Evolutionary conservation across 805 yeast genomes (phyloP), one percentile per base, ranked within the genome.

Genomic region (Kodamaea laetipori): DNA sequence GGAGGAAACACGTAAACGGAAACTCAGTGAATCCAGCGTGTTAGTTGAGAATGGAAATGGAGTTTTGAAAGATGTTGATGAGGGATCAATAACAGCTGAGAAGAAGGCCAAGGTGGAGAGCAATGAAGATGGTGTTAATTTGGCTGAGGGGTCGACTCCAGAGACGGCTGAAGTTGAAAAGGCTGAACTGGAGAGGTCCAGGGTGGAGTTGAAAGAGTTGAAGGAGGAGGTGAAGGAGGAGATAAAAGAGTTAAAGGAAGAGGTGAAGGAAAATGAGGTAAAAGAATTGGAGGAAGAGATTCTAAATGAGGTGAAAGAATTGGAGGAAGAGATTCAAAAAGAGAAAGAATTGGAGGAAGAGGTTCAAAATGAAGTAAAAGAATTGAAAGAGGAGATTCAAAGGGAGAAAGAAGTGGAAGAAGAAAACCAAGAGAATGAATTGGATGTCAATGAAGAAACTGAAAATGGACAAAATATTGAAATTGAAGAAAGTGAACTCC

Each of bases 1-100:
- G 31, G 40, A 37, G 24, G 40, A 37, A 37, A 37, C 31, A 12
- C 40, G 40, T 26, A 37, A 37, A 33, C 25, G 40, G 33, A 26
- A 18, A 18, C 24, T 27, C n/a, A 23, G 24, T 23, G 33, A 37
- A 21, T 25, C 26, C 10, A 33, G 16, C 16, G 17, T 10, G 15
- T 17, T 17, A 15, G 19, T 15, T 30, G 34, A 13, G 7, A 19
- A 6, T 13, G 15, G 34, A 30, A 30, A 30, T 30, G 34, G 34
- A 2, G 34, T 12, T 13, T 15, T 30, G 18, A 13, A 30, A 11
- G 19, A 30, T 12, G 12, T 11, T 27, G 19, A 10, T 3, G 19
- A 15, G 9, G 30, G 18, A 21, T 21, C 24, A 8, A 6, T 6
- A 21, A 8, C 24, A 8, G 8, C 8, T 21, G 24, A 21, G 24